Evolutionary conservation across 148 eudicot genomes (phyloP).

Genomic region (Rhododendron simsii): DNA sequence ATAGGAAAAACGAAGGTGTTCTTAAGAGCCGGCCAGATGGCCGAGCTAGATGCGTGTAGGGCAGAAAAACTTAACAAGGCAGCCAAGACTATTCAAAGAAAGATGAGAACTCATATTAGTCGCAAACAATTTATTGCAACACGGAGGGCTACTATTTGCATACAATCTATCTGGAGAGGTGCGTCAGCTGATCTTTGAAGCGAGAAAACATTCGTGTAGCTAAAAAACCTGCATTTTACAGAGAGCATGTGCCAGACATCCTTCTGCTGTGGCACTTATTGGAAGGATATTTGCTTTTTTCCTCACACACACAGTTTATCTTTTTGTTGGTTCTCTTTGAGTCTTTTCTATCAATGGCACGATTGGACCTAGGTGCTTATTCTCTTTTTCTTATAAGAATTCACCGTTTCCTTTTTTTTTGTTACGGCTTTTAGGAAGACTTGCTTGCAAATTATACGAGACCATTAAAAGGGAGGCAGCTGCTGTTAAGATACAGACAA

Average conservation of each 20-base stretch:
- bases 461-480: conserved; percentile 67
- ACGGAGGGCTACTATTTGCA: conserved; percentile 44
- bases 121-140: conserved; percentile 55
- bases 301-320: not conserved
- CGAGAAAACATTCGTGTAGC: conserved; percentile 7
- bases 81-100: conserved; percentile 71
- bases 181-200: conserved; percentile 21
- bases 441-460: conserved; percentile 57
- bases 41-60: conserved; percentile 76
- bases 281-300: not conserved
- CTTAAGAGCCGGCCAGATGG: conserved; percentile 97
- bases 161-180: conserved; percentile 80
- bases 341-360: not conserved
- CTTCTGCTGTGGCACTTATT: not conserved
- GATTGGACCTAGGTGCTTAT: not conserved
- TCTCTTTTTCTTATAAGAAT: not conserved
- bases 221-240: not conserved
- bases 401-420: conserved; percentile 14
- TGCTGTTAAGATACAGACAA: conserved; percentile 66
- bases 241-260: not conserved
- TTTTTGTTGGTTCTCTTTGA: not conserved
- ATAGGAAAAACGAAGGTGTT: conserved; percentile 87
- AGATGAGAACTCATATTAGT: conserved; percentile 56
- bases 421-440: conserved; percentile 43
- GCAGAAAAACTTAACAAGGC: conserved; percentile 66